These are phyloP conservation scores for Nakaseomyces bracarensis DNA, from an alignment of 1,139 yeast genomes.

Conservation along the genomic window DNA sequence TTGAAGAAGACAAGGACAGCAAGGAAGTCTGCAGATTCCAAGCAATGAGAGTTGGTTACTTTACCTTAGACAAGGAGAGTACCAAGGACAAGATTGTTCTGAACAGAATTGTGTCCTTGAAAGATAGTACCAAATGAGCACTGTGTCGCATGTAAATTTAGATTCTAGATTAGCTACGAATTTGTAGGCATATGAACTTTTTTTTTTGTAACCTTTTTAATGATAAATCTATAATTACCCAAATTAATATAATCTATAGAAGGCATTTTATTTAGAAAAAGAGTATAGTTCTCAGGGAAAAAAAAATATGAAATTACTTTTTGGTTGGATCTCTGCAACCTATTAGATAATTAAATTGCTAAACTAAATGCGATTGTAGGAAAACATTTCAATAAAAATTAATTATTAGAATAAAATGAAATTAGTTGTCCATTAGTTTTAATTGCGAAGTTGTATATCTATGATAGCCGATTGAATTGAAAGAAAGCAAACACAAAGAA, in stretches of 20 bases:
- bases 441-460: not conserved
- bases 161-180: not conserved
- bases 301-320: conserved; percentile 1
- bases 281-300: conserved; percentile 1
- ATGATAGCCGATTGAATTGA: conserved; percentile 3
- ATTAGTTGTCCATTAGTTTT: not conserved
- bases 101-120: conserved; percentile 83
- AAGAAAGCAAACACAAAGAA: conserved; percentile 1
- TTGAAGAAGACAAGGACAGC: conserved; percentile 49
- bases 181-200: conserved; percentile 1
- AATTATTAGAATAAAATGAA: not conserved
- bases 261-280: too few relatives aligned
- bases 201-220: not conserved
- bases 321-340: conserved; percentile 4
- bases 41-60: conserved; percentile 94
- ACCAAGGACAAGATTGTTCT: conserved; percentile 52
- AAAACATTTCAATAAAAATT: conserved; percentile 1
- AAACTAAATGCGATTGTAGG: not conserved
- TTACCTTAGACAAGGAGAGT: conserved; percentile 81
- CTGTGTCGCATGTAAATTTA: not conserved
- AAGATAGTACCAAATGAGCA: conserved; percentile 41
- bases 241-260: too few relatives aligned
- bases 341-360: conserved; percentile 4
- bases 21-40: conserved; percentile 94
- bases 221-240: not conserved